Conservation (phyloP, 176 grass and related monocot genomes). For the Aegilops speltoides region DNA sequence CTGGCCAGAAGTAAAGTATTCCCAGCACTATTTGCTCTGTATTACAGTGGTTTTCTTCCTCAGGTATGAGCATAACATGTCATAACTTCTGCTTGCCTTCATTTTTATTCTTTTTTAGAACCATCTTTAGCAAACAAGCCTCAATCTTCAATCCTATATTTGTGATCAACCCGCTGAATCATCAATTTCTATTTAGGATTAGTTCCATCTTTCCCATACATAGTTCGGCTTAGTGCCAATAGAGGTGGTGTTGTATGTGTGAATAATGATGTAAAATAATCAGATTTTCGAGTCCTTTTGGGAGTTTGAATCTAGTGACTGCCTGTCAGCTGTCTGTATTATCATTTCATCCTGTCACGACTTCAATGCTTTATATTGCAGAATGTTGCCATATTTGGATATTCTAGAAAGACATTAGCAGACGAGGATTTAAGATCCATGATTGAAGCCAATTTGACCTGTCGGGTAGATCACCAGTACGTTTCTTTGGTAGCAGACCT, state of each 20-base stretch:
- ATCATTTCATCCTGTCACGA: neutral
- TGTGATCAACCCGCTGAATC: neutral
- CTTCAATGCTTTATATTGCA: constrained; percentile 41
- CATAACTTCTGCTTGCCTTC: constrained; percentile 1
- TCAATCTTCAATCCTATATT: neutral
- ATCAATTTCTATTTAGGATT: neutral
- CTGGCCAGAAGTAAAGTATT: constrained; percentile 88
- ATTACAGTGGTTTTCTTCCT: constrained; percentile 89
- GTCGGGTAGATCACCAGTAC: constrained; percentile 94
- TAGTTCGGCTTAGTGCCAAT: neutral
- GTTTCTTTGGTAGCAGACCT: constrained; percentile 34
- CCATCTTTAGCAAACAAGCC: neutral
- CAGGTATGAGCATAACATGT: constrained; percentile 42
- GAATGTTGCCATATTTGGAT: constrained; percentile 97
- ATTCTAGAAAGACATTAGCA: constrained; percentile 76
- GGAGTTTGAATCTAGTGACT: neutral
- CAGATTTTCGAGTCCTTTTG: neutral
- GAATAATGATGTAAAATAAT: neutral
- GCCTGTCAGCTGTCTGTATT: neutral
- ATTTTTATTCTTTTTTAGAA: neutral
- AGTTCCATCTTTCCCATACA: neutral
- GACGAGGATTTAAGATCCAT: constrained; percentile 80
- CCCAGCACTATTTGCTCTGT: constrained; percentile 84
- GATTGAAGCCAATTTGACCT: constrained; percentile 86
- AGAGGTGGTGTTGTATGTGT: neutral